Base-by-base conservation (phyloP, 169 alveolate species). In the Cryptosporidium canis region DNA sequence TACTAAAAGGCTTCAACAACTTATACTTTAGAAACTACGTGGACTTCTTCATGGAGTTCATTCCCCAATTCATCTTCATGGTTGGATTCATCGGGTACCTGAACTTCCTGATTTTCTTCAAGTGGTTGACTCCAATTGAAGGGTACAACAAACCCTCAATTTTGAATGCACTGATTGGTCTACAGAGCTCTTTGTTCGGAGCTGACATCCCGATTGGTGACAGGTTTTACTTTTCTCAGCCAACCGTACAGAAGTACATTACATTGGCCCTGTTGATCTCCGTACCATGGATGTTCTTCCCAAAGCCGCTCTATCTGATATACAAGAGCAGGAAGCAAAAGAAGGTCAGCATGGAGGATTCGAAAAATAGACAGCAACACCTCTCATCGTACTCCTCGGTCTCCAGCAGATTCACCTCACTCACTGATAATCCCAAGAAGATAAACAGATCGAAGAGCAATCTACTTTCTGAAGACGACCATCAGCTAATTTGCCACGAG, bases 1-100 rank as follows among this genome's bases (percentile, higher is more conserved):
- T 95, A 21, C 93, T 98, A 83, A 97, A 97, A 94, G 99, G 99
- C 24, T 90, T 93, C 55, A 99, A 99, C 68, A 96, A 98, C 14
- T 66, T 96, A 18, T 94, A 96, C 84, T 97, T 96, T 92, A 90
- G 94, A 77, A 94, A 92, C 35, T 91, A 90, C 61, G 67, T 97
- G 64, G 99, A 97, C 90, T 98, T 98, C 82, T 72, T 95, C 66
- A 97, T 97, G 83, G 99, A 99, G 90, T 98, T 97, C 91, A 82
- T 99, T 37, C 99, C 99, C 35, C 98, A 98, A 92, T 72, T 99
- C 31, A 92, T 97, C 14, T 95, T 99, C 92, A 92, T 98, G 96
- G 68, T 94, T 31, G 84, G 96, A 51, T 92, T 98, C 27, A 97
- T 98, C 77, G 99, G 99, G 1, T 99, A 98, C 93, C 96, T 98